Evolutionary conservation across 1,139 yeast genomes (phyloP), one percentile per base, ranked within the genome.

Genomic region (Pichia cactophila): DNA sequence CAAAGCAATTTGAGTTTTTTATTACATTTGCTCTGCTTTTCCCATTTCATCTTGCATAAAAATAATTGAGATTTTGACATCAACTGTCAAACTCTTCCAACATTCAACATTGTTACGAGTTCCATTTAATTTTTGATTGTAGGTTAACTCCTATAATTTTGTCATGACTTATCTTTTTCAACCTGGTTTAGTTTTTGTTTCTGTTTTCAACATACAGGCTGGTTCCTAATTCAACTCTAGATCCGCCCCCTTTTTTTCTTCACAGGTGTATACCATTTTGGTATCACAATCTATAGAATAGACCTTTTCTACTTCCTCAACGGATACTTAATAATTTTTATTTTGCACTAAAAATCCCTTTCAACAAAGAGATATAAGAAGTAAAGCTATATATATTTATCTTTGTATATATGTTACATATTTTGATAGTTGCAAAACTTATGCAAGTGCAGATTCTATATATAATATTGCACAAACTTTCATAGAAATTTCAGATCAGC

Each of bases 271-370:
- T 33, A 17, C 33, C 26, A 39, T 26, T 10, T 41, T 17, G 42
- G n/a, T n/a, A 40, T 44, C 28, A 42, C 33, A 31, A 33, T 47
- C 23, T 47, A 50, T 50, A 47, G 48, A 44, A 47, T 51, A 51
- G 52, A 45, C 51, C 54, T 51, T 51, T 51, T 49, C 54, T 51
- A 50, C 36, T 44, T 50, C 53, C 53, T 50, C 53, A 50, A 50
- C 53, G 53, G 53, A 50, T 48, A 26, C 26, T 28, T 31, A n/a
- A 40, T 29, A 28, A 3, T 12, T 40, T 26, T 40, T 35, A 35
- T 35, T 10, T 16, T 35, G 16, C 16, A 16, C 20, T 11, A 17
- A 35, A 35, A 16, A 35, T 5, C 31, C 11, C 11, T 8, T 28
- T 11, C 11, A 28, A 11, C 31, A 11, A 28, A 28, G 9, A 11